Base-by-base conservation (phyloP, 208 protist species). In the Leishmania amazonensis region DNA sequence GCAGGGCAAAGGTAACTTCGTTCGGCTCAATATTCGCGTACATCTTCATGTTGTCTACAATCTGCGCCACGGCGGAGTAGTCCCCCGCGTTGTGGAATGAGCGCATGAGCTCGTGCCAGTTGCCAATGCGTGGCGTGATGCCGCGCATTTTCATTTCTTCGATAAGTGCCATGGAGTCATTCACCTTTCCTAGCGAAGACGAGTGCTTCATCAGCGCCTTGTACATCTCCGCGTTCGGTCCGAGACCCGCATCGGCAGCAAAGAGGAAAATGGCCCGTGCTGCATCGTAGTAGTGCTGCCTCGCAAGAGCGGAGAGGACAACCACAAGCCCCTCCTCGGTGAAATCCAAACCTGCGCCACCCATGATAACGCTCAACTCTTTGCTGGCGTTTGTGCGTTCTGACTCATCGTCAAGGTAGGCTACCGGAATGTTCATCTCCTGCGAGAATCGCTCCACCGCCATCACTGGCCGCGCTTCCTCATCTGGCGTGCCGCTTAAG, bases 31-130 rank as follows among this genome's bases (percentile, higher is more conserved):
- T 95, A 75, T 98, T 98, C 47, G 93, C 95, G 83, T 95, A 97
- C 91, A 96, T 96, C 78, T 97, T 98, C 95, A 98, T 98, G 83
- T 97, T 95, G 75, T 93, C 87, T 19, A 97, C 89, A 76, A 98
- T 91, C 80, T 95, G 89, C 74, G 89, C 84, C 11, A 97, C 94
- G 42, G 94, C 94, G 19, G 87, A 85, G 74, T 96, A 93, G 81
- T 98, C 95, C n/a, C 91, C 88, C n/a, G 89, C 90, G 53, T 91
- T 81, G 81, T 97, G 86, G 83, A 97, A 96, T 47, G 90, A 78
- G 58, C 91, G 86, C 85, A 98, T 97, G 24, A 98, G 88, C 80
- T 97, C 94, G 81, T 98, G 95, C 91, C 94, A 98, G 79, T 97
- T 98, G 47, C 94, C 92, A 64, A 98, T 95, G n/a, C 94, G 91